Evolutionary conservation across 1,284 basidiomycete species (phyloP).

Genomic region (Moniliella sp.): DNA sequence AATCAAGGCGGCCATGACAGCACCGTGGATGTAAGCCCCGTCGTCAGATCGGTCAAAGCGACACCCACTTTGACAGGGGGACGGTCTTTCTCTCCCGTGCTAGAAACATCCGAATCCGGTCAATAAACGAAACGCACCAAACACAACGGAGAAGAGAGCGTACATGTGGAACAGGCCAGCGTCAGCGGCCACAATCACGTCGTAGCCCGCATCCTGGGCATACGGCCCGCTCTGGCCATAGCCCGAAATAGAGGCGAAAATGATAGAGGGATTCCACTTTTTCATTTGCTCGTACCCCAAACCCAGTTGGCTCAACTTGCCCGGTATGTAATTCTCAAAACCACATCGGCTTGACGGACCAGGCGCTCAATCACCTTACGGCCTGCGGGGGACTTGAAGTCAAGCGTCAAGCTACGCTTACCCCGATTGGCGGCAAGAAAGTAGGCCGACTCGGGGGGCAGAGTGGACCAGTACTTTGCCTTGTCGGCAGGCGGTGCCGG

Average conservation of each 20-base stretch:
- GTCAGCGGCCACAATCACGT: conserved; percentile 26
- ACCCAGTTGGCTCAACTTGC: conserved; percentile 63
- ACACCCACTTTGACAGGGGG: conserved; percentile 57
- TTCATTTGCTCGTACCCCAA: conserved; percentile 65
- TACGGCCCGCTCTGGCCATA: conserved; percentile 48
- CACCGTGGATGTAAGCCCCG: conserved; percentile 78
- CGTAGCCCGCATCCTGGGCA: conserved; percentile 8
- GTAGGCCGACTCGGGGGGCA: conserved; percentile 81
- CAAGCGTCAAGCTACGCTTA: conserved; percentile 60
- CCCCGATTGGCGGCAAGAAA: conserved; percentile 73
- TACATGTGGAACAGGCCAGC: conserved; percentile 28
- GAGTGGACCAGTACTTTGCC: conserved; percentile 38
- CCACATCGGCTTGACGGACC: conserved; percentile 54
- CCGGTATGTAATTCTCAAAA: conserved; percentile 36
- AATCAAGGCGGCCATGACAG: conserved; percentile 68
- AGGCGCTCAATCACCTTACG: conserved; percentile 56
- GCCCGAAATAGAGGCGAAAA: conserved; percentile 77
- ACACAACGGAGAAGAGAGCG: no score
- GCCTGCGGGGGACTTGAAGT: conserved; percentile 60
- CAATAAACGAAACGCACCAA: no score
- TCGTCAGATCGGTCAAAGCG: conserved; percentile 71
- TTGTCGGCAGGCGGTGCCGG: conserved; percentile 38
- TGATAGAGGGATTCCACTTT: conserved; percentile 55
- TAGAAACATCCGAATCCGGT: no score
- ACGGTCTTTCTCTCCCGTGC: conserved; percentile 68